Conservation (phyloP, 305 asterid species). For the Rubia balearica region DNA sequence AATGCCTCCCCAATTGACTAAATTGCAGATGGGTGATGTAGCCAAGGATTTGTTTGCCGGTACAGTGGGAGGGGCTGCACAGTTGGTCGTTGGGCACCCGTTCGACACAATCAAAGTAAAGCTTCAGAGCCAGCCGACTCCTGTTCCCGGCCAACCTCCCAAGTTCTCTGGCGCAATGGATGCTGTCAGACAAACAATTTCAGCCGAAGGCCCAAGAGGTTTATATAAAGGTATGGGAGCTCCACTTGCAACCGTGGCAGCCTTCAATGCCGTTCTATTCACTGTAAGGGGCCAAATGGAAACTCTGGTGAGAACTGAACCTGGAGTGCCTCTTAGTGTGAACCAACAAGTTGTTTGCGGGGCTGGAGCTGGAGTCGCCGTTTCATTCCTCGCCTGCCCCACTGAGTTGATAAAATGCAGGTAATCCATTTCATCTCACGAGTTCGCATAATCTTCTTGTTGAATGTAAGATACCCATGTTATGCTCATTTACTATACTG, state of each 20-base stretch:
- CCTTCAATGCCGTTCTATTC: conserved; percentile 84
- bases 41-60: conserved; percentile 85
- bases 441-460: neutral
- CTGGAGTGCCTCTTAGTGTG: conserved; percentile 64
- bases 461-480: neutral
- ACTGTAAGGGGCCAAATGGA: conserved; percentile 94
- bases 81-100: conserved; percentile 77
- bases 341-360: conserved; percentile 76
- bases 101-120: conserved; percentile 92
- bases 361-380: conserved; percentile 93
- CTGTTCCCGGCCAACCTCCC: conserved; percentile 75
- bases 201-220: conserved; percentile 90
- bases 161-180: conserved; percentile 76
- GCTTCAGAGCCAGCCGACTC: conserved; percentile 92
- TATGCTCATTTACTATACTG: neutral
- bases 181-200: conserved; percentile 79
- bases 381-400: conserved; percentile 94
- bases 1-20: neutral
- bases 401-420: conserved; percentile 95
- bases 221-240: conserved; percentile 97
- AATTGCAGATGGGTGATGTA: conserved; percentile 73
- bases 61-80: conserved; percentile 91
- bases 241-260: conserved; percentile 96
- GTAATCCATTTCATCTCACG: conserved; percentile 27
- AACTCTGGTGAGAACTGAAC: conserved; percentile 58